Evolutionary conservation across 257 asterid genomes (phyloP), one percentile per base, ranked within the genome.

Genomic region (Jacaranda copaia): DNA sequence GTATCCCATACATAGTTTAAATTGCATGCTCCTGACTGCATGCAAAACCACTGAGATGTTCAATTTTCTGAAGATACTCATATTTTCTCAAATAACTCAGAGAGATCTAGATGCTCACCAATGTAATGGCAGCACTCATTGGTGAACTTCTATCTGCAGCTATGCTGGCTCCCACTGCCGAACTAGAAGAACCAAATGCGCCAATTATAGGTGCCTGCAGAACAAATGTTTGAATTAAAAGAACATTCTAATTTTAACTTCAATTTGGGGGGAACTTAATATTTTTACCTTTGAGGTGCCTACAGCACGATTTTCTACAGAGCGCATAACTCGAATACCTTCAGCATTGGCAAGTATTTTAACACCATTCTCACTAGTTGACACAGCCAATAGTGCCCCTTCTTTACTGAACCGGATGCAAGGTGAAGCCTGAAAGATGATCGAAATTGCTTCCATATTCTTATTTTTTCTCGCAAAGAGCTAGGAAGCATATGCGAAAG

Each of bases 381-480:
- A 86, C 40, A 89, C 93, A 55, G 93, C 97, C 85, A 91, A 77
- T n/a, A 89, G 75, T 16, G 73, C 58, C 77, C 96, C 96, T 19
- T 87, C 90, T 83, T 86, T 89, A 71, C 80, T 87, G 74, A 89
- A 88, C 56, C 97, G 90, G 63, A 91, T 68, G 80, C 90, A 80
- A 43, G 97, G 97, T 60, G 89, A 86, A 63, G 89, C 95, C 97
- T 91, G 78, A 75, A 77, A 78, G 70, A 79, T 13, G 64, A 79
- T 73, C 70, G 57, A 53, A 40, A 71, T 56, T 71, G 56, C 73
- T 19, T 70, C 45, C 60, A 63, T 36, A 45, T 49, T 55, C 70
- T 51, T 72, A 74, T 36, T 66, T 15, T 25, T 43, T 43, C 66
- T 38, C 73, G 57, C 15, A 13, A 52, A 58, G 9, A 77, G 45